These are phyloP conservation scores for Zea luxurians DNA, from an alignment of 176 grass and related monocot genomes.

Conservation along the genomic window DNA sequence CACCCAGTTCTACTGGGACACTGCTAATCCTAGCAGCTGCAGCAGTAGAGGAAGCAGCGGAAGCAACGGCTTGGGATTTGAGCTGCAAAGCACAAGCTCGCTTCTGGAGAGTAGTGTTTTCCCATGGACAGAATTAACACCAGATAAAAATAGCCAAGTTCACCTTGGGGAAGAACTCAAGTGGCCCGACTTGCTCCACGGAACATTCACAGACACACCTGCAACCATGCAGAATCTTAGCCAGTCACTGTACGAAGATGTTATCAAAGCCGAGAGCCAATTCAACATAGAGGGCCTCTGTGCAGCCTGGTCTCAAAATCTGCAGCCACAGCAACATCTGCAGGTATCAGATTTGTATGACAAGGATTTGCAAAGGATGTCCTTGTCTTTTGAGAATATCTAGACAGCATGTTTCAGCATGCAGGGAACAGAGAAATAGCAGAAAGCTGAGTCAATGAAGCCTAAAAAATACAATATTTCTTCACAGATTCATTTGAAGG, in stretches of 20 bases:
- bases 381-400: conserved; percentile 50
- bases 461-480: conserved; percentile 33
- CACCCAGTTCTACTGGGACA: conserved; percentile 45
- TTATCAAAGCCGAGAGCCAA: conserved; percentile 44
- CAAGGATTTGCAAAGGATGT: conserved; percentile 60
- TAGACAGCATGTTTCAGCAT: conserved; percentile 36
- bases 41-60: conserved; percentile 41
- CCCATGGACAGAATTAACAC: conserved; percentile 47
- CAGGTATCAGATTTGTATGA: conserved; percentile 48
- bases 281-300: conserved; percentile 47
- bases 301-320: conserved; percentile 43
- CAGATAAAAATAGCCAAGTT: conserved; percentile 36
- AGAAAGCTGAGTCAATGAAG: conserved; percentile 32
- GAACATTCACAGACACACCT: conserved; percentile 36
- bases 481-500: conserved; percentile 39
- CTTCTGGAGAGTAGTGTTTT: conserved; percentile 46
- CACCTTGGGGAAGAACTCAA: conserved; percentile 61
- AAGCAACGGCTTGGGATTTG: conserved; percentile 38
- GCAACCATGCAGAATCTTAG: conserved; percentile 36
- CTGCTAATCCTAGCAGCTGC: conserved; percentile 34
- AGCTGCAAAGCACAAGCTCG: conserved; percentile 45
- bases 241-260: conserved; percentile 52
- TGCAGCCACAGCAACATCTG: conserved; percentile 39
- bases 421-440: conserved; percentile 29
- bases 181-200: conserved; percentile 61